phyloP scores from a whole-genome alignment of 2,329 filamentous ascomycete species.

The Fusarium euwallaceae region DNA sequence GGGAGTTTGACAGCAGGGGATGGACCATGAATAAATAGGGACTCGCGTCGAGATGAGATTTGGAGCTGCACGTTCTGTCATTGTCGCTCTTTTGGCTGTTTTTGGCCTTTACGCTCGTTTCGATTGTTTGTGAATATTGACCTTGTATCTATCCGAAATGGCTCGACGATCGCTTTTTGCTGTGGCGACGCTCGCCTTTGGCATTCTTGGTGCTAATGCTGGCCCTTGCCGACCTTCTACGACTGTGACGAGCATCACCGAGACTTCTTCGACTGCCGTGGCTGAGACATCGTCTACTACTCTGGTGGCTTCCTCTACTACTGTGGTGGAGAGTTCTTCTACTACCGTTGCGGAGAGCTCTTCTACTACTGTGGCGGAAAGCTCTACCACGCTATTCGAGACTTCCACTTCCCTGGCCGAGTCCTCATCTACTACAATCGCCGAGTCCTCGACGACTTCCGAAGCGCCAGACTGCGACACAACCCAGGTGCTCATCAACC shows the following conservation, averaged over 20 bases:
- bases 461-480: not conserved
- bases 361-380: not conserved
- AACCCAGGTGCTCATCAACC: not conserved
- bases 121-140: not conserved
- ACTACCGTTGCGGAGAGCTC: not conserved
- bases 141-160: not conserved
- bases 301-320: not conserved
- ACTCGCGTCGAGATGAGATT: not conserved
- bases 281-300: not conserved
- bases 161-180: not conserved
- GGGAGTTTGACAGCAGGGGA: not conserved
- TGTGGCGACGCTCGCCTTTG: not conserved
- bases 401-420: not conserved
- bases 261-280: not conserved
- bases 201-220: constrained; percentile 8
- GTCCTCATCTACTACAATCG: not conserved
- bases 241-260: not conserved
- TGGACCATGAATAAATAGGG: not conserved
- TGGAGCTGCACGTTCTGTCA: not conserved
- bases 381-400: not conserved
- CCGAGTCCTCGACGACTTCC: not conserved
- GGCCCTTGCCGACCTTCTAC: constrained; percentile 5
- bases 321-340: not conserved
- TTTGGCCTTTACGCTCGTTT: not conserved
- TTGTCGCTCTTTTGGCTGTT: not conserved